Percentiles rank a stretch among this genome's conserved stretches.
These are phyloP conservation scores for Phytophthora tubulina DNA, from an alignment of 352 stramenopile species.

Conservation along the genomic window DNA sequence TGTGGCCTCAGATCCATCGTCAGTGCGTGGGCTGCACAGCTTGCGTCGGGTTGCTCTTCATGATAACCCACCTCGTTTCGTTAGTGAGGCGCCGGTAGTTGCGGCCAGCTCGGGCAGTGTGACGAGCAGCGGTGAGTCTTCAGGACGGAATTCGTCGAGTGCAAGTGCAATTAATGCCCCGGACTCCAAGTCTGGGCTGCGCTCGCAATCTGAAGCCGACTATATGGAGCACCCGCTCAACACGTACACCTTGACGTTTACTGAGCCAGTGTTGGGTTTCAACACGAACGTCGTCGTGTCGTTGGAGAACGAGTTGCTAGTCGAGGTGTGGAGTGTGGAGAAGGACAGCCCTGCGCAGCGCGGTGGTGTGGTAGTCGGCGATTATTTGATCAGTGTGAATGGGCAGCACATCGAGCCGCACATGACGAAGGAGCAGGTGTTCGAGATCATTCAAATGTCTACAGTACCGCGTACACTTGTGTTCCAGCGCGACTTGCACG, in stretches of 20 bases:
- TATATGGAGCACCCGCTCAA: slow-evolving; percentile 47
- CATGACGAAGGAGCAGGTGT: slow-evolving; percentile 69
- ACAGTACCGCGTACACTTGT: slow-evolving; percentile 62
- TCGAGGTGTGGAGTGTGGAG: slow-evolving; percentile 68
- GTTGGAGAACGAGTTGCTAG: slow-evolving; percentile 58
- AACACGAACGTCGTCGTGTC: slow-evolving; percentile 62
- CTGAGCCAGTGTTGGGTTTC: slow-evolving; percentile 64
- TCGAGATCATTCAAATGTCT: slow-evolving; percentile 67
- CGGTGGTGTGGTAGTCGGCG: slow-evolving; percentile 63
- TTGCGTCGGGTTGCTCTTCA: slow-evolving; percentile 72
- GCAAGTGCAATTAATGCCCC: slow-evolving; percentile 34
- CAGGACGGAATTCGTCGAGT: slow-evolving; percentile 52
- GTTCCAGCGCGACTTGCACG: slow-evolving; percentile 58
- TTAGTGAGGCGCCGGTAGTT: slow-evolving; percentile 55
- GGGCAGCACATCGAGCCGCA: slow-evolving; percentile 64
- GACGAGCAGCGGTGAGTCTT: slow-evolving; percentile 46
- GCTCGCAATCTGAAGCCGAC: slow-evolving; percentile 48
- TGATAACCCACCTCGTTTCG: slow-evolving; percentile 71
- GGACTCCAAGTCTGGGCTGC: slow-evolving; percentile 30
- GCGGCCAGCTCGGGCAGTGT: slow-evolving; percentile 34
- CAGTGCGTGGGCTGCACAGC: slow-evolving; percentile 58
- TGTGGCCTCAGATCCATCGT: slow-evolving; percentile 46
- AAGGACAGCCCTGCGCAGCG: slow-evolving; percentile 60
- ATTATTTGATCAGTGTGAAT: slow-evolving; percentile 74
- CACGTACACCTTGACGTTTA: slow-evolving; percentile 75